Evolutionary conservation across 2,329 filamentous ascomycete genomes (phyloP), one percentile per base, ranked within the genome.

Genomic region (Calonectria pauciramosa): DNA sequence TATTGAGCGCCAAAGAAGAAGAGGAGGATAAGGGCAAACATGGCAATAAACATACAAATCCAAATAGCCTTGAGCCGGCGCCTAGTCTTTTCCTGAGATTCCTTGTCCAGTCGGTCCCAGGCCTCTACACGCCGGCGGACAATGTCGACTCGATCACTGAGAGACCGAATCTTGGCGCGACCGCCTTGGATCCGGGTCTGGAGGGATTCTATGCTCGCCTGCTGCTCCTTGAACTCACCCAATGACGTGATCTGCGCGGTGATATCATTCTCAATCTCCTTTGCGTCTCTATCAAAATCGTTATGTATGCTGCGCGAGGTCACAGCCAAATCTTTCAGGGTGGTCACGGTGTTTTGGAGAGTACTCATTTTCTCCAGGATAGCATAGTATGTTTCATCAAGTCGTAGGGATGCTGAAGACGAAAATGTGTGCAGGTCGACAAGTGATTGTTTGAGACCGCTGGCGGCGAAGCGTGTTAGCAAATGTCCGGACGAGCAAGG

Each of bases 371-470:
- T 94, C 82, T 95, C 92, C 36, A 95, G 87, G 13, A 96, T 90
- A 0, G 91, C 90, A 77, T 94, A 94, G 85, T 96, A 96, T 4
- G 93, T 93, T 73, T 94, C 91, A 82, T 96, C 94, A 52, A 96
- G 90, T 41, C 90, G 90, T 74, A 90, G 88, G 20, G 92, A 94
- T 30, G 92, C 91, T 28, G 88, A 85, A 70, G 91, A 88, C 28
- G 93, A 93, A 82, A 92, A 89, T 38, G 89, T 86, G 78, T 89
- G 89, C 14, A 96, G 87, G 64, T 89, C 86, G 30, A 83, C 81
- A 0, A 93, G 85, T 5, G 90, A 88, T 70, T 88, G 88, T 76
- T 87, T 87, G 26, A 93, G 80, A 63, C 87, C 88, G 73, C 91
- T 92, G 77, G 13, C 16, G 30, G 51, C 54, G 18, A 32, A 11